These are phyloP conservation scores for Vickermania spadyakhi DNA, from an alignment of 208 protist species.

Conservation along the genomic window DNA sequence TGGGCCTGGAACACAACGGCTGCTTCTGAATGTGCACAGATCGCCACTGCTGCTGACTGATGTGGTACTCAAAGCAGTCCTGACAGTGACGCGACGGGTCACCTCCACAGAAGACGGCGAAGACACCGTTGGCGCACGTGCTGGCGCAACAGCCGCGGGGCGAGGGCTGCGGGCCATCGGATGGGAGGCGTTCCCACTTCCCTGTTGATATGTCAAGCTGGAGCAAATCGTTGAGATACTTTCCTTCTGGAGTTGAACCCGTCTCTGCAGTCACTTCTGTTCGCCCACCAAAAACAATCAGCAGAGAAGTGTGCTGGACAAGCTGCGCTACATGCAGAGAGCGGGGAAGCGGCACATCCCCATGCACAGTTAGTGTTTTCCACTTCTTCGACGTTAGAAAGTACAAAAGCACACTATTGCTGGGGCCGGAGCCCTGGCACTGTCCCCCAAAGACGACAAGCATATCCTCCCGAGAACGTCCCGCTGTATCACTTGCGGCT, in stretches of 20 bases:
- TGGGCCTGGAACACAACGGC: conserved; percentile 32
- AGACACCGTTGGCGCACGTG: conserved; percentile 26
- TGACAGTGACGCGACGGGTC: conserved; percentile 12
- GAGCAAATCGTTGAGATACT: conserved; percentile 33
- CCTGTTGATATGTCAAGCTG: conserved; percentile 33
- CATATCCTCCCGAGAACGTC: conserved; percentile 19
- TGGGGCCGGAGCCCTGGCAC: conserved; percentile 12
- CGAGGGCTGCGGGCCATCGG: conserved; percentile 14
- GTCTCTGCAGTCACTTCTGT: conserved; percentile 10
- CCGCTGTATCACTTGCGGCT: conserved; percentile 17
- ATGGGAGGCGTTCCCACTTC: conserved; percentile 21
- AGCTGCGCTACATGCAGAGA: conserved; percentile 36
- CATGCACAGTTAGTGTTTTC: conserved; percentile 25
- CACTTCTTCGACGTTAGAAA: conserved; percentile 17
- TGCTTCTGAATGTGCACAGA: conserved; percentile 14
- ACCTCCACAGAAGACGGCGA: conserved; percentile 33
- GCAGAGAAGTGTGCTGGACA: conserved; percentile 24
- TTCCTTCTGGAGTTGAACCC: not conserved
- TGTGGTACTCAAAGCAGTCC: conserved; percentile 25
- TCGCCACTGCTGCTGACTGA: conserved; percentile 17
- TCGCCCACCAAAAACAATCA: conserved; percentile 49
- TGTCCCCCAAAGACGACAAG: conserved; percentile 34
- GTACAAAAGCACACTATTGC: conserved; percentile 24
- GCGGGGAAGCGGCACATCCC: conserved; percentile 21
- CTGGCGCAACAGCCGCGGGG: conserved; percentile 31